Conservation (phyloP, 106 monocot species). For the Posidonia australis region DNA sequence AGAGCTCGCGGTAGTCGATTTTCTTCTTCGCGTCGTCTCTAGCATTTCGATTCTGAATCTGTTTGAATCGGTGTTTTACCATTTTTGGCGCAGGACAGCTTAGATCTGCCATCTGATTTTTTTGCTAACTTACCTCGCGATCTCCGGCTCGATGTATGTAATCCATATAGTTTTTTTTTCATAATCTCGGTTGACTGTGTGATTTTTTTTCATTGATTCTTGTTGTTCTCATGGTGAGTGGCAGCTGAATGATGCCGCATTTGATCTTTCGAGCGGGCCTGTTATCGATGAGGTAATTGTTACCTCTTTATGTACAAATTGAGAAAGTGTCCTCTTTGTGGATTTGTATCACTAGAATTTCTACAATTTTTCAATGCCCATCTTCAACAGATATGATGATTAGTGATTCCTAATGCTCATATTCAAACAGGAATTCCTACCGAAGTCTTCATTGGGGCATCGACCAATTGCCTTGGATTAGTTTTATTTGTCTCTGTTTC, state of each 20-base stretch:
- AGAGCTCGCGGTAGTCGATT: conserved; percentile 55
- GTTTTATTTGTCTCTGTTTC: too few relatives aligned
- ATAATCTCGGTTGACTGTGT: not conserved
- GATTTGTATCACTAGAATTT: not conserved
- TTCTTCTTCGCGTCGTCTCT: not conserved
- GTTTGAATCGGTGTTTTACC: not conserved
- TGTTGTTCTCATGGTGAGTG: not conserved
- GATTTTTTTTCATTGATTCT: not conserved
- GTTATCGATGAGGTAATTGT: conserved; percentile 63
- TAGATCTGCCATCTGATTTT: conserved; percentile 67
- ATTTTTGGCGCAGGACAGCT: conserved; percentile 53
- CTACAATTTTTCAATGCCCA: not conserved
- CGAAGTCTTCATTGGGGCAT: too few relatives aligned
- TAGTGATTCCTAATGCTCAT: too few relatives aligned
- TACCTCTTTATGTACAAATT: not conserved
- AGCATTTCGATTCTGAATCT: not conserved
- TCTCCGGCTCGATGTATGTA: conserved; percentile 79
- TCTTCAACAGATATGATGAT: too few relatives aligned
- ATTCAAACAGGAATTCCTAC: too few relatives aligned
- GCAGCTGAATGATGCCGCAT: conserved; percentile 91
- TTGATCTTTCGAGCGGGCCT: conserved; percentile 83
- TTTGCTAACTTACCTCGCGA: conserved; percentile 61
- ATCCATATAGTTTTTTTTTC: not conserved
- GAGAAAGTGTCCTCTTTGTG: not conserved
- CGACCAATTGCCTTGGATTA: too few relatives aligned